phyloP scores from a whole-genome alignment of 305 asterid species.

The Solanum hybrid region DNA sequence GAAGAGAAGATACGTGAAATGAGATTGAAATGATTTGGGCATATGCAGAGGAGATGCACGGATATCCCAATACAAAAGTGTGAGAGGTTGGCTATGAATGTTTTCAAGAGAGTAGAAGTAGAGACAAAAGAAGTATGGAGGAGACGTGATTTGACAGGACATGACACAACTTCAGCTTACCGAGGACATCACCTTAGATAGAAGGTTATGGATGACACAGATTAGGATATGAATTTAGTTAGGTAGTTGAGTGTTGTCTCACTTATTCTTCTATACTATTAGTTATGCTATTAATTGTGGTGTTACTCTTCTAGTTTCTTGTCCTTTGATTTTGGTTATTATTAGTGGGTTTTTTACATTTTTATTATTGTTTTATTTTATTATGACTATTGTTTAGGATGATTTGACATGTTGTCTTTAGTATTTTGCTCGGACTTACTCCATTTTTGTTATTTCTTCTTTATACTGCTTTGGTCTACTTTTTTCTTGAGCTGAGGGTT shows the following conservation, averaged over 20 bases:
- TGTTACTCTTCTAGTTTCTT: not conserved
- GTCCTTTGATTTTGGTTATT: not conserved
- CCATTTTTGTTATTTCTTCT: not conserved
- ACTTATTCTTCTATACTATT: not conserved
- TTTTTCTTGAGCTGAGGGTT: not conserved
- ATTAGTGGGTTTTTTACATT: not conserved
- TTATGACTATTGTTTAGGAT: too few species aligned
- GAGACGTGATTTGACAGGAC: not conserved
- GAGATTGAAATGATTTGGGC: not conserved
- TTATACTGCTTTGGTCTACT: not conserved
- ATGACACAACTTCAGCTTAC: not conserved
- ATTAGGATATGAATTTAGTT: not conserved
- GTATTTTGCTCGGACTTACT: not conserved
- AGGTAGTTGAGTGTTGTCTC: not conserved
- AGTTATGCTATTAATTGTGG: not conserved
- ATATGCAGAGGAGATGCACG: not conserved
- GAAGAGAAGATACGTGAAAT: not conserved
- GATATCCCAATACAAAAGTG: not conserved
- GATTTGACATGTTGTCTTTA: not conserved
- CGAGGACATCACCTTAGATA: not conserved
- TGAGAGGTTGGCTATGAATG: not conserved
- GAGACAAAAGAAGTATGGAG: not conserved
- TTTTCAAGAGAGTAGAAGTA: not conserved
- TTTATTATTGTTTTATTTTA: too few species aligned
- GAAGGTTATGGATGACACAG: not conserved